Conservation (phyloP, 768 basidiomycete species). For the Suillus lakei region DNA sequence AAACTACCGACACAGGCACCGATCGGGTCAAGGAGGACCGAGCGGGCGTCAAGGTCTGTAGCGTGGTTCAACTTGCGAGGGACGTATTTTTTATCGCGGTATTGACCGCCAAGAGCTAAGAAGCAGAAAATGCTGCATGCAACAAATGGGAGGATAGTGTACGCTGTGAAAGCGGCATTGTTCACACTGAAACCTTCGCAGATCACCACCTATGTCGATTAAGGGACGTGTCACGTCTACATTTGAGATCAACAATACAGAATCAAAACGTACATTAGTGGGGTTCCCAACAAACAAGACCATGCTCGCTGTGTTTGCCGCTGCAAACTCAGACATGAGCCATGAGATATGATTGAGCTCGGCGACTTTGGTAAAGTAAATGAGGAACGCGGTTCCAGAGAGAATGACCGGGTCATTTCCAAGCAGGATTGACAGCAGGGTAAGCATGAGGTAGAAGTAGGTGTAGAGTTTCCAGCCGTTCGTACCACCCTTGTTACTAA, state of each 20-base stretch:
- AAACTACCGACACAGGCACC: slow-evolving; percentile 77
- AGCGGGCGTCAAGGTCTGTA: slow-evolving; percentile 51
- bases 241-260: neutral
- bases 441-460: slow-evolving; percentile 85
- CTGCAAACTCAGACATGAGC: slow-evolving; percentile 78
- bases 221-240: neutral
- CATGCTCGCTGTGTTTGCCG: slow-evolving; percentile 80
- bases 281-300: slow-evolving; percentile 86
- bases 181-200: slow-evolving; percentile 85
- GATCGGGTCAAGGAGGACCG: slow-evolving; percentile 71
- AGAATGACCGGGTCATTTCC: slow-evolving; percentile 96
- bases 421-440: slow-evolving; percentile 74
- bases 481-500: slow-evolving; percentile 77
- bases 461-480: slow-evolving; percentile 76
- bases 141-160: slow-evolving; percentile 82
- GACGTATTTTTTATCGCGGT: slow-evolving; percentile 56
- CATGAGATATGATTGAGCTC: slow-evolving; percentile 59
- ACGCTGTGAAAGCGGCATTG: slow-evolving; percentile 79
- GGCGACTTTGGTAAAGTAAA: slow-evolving; percentile 77
- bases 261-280: slow-evolving; percentile 62
- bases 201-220: slow-evolving; percentile 60
- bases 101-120: slow-evolving; percentile 61
- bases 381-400: slow-evolving; percentile 88
- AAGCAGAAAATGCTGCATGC: slow-evolving; percentile 69
- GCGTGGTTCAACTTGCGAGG: slow-evolving; percentile 47